Conservation (phyloP, 2,329 filamentous ascomycete species). For the Blumeriella jaapii region DNA sequence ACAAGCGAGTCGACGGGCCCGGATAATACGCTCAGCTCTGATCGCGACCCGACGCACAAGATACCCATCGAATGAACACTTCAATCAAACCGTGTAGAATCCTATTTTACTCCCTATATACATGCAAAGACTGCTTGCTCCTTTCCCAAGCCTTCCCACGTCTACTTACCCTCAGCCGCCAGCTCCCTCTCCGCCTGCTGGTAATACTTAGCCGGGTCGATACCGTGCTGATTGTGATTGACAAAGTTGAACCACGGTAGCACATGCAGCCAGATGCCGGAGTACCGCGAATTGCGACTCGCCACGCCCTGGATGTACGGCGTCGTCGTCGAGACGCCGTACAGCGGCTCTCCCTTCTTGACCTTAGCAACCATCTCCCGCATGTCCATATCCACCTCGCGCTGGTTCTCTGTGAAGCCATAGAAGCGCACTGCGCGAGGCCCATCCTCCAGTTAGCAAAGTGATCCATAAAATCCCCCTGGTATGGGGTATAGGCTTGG, state of each 20-base stretch:
- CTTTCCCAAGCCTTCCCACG: conserved; percentile 12
- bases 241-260: conserved; percentile 98
- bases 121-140: no score
- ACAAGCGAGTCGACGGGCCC: not conserved
- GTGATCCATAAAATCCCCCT: no score
- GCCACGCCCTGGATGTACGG: conserved; percentile 92
- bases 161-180: conserved; percentile 55
- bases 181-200: conserved; percentile 88
- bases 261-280: conserved; percentile 69
- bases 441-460: not conserved
- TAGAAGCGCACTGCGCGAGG: conserved; percentile 93
- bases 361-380: conserved; percentile 95
- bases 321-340: conserved; percentile 67
- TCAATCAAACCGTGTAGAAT: conserved; percentile 1
- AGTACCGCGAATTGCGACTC: conserved; percentile 84
- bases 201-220: conserved; percentile 98
- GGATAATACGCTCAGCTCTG: not conserved
- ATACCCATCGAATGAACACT: not conserved
- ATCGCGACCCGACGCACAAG: not conserved
- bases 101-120: conserved; percentile 9
- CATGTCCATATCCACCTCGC: conserved; percentile 95
- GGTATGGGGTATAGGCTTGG: no score
- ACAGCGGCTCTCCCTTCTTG: conserved; percentile 81
- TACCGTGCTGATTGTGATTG: conserved; percentile 86
- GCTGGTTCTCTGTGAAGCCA: conserved; percentile 81